Evolutionary conservation across 139 green algal species (phyloP).

Genomic region (Coelastrella sp.): DNA sequence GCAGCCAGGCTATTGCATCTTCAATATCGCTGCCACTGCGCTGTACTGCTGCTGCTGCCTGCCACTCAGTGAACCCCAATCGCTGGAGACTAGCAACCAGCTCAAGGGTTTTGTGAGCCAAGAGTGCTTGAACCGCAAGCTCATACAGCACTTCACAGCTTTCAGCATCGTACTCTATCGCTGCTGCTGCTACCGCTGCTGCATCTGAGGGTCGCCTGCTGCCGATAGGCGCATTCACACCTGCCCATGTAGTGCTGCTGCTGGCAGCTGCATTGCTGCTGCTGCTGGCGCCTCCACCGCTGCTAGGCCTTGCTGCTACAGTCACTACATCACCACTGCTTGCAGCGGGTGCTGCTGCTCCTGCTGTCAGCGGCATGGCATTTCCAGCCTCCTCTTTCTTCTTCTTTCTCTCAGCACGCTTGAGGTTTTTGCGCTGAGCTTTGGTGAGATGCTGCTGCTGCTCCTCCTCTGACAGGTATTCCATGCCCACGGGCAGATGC

Average conservation of each 20-base stretch:
- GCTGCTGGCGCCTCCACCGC: not conserved
- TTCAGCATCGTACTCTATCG: conserved; percentile 5
- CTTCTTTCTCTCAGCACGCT: conserved; percentile 75
- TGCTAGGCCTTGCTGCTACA: not conserved
- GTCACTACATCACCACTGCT: not conserved
- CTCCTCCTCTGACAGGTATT: conserved; percentile 45
- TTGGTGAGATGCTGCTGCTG: conserved; percentile 64
- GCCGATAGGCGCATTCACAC: not conserved
- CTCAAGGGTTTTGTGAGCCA: conserved; percentile 50
- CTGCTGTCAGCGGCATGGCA: not conserved
- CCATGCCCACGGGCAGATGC: conserved; percentile 41
- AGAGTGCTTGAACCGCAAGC: conserved; percentile 55
- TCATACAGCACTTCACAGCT: conserved; percentile 47
- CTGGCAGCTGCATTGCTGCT: conserved; percentile 2
- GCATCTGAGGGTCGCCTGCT: not conserved
- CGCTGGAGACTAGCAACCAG: conserved; percentile 59
- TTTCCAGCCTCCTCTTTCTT: conserved; percentile 7
- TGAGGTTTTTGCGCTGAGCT: conserved; percentile 80
- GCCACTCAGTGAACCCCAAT: conserved; percentile 67
- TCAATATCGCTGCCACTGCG: conserved; percentile 69
- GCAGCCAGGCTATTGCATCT: conserved; percentile 65
- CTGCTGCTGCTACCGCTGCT: not conserved
- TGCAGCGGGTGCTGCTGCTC: not conserved
- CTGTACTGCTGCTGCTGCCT: conserved; percentile 64
- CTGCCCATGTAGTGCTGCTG: not conserved